phyloP scores from a whole-genome alignment of 1,139 yeast genomes.

The Geotrichum klebahnii region DNA sequence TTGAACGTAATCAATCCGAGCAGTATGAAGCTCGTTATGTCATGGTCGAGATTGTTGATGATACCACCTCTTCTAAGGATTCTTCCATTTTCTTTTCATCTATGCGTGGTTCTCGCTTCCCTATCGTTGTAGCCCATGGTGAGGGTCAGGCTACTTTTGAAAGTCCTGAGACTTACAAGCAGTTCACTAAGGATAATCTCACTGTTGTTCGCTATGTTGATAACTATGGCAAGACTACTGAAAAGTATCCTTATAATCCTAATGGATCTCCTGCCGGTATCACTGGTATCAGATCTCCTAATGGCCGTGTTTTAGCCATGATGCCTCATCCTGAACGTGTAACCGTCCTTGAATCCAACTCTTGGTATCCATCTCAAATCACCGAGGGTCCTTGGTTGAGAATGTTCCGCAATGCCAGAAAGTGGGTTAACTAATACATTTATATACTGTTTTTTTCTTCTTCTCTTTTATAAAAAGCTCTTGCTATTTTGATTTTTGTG shows the following conservation, averaged over 20 bases:
- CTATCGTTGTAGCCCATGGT: constrained; percentile 98
- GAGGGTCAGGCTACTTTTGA: constrained; percentile 88
- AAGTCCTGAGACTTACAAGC: constrained; percentile 43
- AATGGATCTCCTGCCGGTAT: constrained; percentile 94
- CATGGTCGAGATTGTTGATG: constrained; percentile 74
- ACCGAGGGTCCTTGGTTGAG: constrained; percentile 86
- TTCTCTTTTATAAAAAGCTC: neutral
- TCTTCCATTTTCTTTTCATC: constrained; percentile 76
- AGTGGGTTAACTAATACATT: constrained; percentile 73
- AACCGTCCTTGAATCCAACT: constrained; percentile 77
- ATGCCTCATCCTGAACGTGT: constrained; percentile 99
- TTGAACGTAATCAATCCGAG: constrained; percentile 86
- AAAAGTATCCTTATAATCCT: constrained; percentile 87
- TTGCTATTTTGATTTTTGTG: too few relatives aligned
- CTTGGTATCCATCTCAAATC: constrained; percentile 67
- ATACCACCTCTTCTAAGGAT: constrained; percentile 38
- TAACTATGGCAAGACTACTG: constrained; percentile 81
- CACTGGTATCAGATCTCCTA: constrained; percentile 83
- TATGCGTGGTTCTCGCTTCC: constrained; percentile 88
- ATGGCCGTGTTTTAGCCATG: constrained; percentile 94
- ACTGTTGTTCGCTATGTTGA: constrained; percentile 77
- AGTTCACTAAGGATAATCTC: constrained; percentile 48
- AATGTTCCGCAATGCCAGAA: constrained; percentile 87
- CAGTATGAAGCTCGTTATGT: constrained; percentile 96
- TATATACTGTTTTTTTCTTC: neutral